phyloP scores from a whole-genome alignment of 2,329 filamentous ascomycete genomes.

The Pleurostoma richardsiae region DNA sequence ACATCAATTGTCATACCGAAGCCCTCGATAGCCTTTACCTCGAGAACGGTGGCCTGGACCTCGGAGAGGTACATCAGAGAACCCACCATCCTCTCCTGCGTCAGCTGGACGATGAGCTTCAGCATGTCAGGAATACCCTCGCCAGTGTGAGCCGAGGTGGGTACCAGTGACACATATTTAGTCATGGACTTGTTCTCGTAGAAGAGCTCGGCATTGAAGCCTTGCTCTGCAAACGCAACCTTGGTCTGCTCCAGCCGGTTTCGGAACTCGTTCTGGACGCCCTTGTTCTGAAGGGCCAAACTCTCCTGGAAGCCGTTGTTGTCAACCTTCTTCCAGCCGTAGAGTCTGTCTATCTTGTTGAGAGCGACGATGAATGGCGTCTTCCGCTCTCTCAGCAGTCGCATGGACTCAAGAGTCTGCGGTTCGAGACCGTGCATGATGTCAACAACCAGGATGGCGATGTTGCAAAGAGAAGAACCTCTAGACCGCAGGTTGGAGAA shows the following conservation, averaged over 20 bases:
- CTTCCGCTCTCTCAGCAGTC: conserved; percentile 82
- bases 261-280: conserved; percentile 89
- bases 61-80: conserved; percentile 98
- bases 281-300: conserved; percentile 83
- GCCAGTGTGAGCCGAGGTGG: conserved; percentile 96
- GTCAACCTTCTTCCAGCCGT: conserved; percentile 97
- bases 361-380: conserved; percentile 98
- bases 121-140: conserved; percentile 99
- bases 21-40: conserved; percentile 98
- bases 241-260: conserved; percentile 89
- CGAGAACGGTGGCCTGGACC: conserved; percentile 94
- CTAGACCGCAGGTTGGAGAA: conserved; percentile 97
- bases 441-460: conserved; percentile 97
- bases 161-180: conserved; percentile 88
- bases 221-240: conserved; percentile 89
- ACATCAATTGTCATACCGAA: conserved; percentile 99
- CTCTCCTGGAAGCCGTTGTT: conserved; percentile 98
- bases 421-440: conserved; percentile 99
- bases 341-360: conserved; percentile 99
- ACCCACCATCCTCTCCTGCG: conserved; percentile 95
- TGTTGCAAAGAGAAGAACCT: conserved; percentile 98
- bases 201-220: conserved; percentile 95
- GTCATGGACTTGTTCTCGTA: conserved; percentile 98
- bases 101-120: conserved; percentile 86
- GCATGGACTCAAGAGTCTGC: conserved; percentile 97